Conservation (phyloP, 2,329 filamentous ascomycete species). For the Sarocladium strictum region DNA sequence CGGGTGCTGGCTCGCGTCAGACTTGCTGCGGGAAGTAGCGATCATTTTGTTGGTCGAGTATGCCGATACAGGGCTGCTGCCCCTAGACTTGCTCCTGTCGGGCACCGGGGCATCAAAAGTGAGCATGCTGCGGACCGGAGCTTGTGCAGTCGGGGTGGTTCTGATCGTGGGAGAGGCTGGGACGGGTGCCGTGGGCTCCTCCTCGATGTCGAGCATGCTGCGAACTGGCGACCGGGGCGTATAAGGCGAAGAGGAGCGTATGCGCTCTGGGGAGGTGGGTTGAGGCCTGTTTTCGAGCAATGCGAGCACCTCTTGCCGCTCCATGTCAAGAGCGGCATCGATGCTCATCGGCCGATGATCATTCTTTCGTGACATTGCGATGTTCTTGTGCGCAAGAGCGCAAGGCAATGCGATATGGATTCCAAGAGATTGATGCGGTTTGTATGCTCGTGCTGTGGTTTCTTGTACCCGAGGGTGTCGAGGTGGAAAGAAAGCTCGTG, state of each 20-base stretch:
- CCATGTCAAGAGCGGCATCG: conserved; percentile 70
- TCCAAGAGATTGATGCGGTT: neutral
- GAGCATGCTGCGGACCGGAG: conserved; percentile 60
- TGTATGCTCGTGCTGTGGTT: neutral
- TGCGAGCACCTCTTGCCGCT: conserved; percentile 66
- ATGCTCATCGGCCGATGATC: conserved; percentile 58
- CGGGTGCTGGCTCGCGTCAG: conserved; percentile 44
- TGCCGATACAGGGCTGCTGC: conserved; percentile 16
- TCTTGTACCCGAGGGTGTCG: neutral
- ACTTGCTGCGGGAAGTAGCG: conserved; percentile 42
- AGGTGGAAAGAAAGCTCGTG: neutral
- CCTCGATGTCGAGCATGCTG: conserved; percentile 59
- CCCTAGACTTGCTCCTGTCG: conserved; percentile 17
- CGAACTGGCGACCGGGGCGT: conserved; percentile 58
- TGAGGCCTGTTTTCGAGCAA: conserved; percentile 51
- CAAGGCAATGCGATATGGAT: neutral
- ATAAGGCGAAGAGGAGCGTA: conserved; percentile 48
- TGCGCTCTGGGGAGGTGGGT: conserved; percentile 27
- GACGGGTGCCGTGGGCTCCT: conserved; percentile 25
- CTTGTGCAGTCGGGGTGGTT: conserved; percentile 35
- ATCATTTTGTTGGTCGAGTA: conserved; percentile 21
- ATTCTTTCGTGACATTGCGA: conserved; percentile 26
- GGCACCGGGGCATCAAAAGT: conserved; percentile 39
- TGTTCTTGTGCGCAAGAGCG: neutral
- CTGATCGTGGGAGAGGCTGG: conserved; percentile 12